Base-by-base conservation (phyloP, 768 basidiomycete species). In the Mycena amicta region DNA sequence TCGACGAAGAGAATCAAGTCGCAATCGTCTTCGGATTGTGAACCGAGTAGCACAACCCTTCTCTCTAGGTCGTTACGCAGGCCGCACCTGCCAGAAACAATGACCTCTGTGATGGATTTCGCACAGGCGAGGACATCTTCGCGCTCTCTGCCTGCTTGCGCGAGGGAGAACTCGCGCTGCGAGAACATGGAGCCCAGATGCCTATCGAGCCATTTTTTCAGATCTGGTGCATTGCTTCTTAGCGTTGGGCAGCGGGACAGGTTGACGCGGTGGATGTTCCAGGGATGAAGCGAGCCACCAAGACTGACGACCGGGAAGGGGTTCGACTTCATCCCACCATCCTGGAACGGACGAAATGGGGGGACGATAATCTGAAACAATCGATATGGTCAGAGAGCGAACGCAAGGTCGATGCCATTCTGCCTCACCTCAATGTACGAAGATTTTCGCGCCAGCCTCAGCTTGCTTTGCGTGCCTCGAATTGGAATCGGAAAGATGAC, bases 251-350 rank as follows among this genome's bases (percentile, higher is more conserved):
- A 66, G 25, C 66, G 62, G 56, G 67, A 64, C 5, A 79, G 55
- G 45, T 71, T 66, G 6, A 77, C 57, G 2, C 67, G 68, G 47
- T 77, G 75, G 43, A 78, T 50, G 55, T 65, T 72, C 75, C 70
- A 72, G 2, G 59, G 59, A 1, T 30, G 39, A 5, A 68, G 66
- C 8, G 18, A 37, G 22, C 22, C 22, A 20, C 66, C 28, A 12
- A 40, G 56, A 1, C 67, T 53, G 15, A 60, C 51, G 1, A 68
- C 55, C 15, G 69, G 67, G 54, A 75, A 77, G 31, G 66, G 47
- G 61, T 61, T 61, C 57, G 57, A 8, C 33, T 40, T 50, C 49
- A 56, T 50, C 25, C 66, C 67, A 31, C 71, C 69, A 25, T 75
- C 54, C 70, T 75, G 30, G n/a, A 52, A 52, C 22, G 53, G 12